Evolutionary conservation across 2,329 filamentous ascomycete species (phyloP).

Genomic region (Sarocladiaceae sp.): DNA sequence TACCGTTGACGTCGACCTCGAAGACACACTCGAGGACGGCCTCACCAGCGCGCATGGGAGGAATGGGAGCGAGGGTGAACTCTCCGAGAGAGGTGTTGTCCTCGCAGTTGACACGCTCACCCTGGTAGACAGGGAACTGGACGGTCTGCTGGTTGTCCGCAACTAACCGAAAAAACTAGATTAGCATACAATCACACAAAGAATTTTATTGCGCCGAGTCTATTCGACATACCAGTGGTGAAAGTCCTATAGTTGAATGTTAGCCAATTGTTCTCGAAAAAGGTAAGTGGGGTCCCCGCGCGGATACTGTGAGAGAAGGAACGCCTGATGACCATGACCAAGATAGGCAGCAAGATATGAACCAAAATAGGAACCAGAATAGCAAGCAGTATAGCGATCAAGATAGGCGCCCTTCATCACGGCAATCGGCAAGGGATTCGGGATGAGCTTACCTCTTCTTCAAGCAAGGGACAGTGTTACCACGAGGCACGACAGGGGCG

Average conservation of each 20-base stretch:
- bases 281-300: neutral
- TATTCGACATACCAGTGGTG: slow-evolving; percentile 60
- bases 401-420: neutral
- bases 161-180: slow-evolving; percentile 27
- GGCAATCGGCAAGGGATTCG: neutral
- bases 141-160: slow-evolving; percentile 71
- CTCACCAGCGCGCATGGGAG: slow-evolving; percentile 86
- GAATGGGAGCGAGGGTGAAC: slow-evolving; percentile 87
- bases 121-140: slow-evolving; percentile 91
- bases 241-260: slow-evolving; percentile 52
- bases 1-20: slow-evolving; percentile 99
- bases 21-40: slow-evolving; percentile 97
- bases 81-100: slow-evolving; percentile 98
- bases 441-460: slow-evolving; percentile 54
- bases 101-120: slow-evolving; percentile 96
- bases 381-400: too few relatives aligned
- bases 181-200: neutral
- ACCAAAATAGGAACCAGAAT: neutral
- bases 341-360: neutral
- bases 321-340: neutral
- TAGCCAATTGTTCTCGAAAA: neutral
- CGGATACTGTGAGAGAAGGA: neutral
- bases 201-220: too few relatives aligned
- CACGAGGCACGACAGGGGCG: slow-evolving; percentile 42
- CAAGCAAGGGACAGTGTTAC: slow-evolving; percentile 70